Evolutionary conservation across 1,139 yeast genomes (phyloP).

Genomic region (Fermentozyma sake): DNA sequence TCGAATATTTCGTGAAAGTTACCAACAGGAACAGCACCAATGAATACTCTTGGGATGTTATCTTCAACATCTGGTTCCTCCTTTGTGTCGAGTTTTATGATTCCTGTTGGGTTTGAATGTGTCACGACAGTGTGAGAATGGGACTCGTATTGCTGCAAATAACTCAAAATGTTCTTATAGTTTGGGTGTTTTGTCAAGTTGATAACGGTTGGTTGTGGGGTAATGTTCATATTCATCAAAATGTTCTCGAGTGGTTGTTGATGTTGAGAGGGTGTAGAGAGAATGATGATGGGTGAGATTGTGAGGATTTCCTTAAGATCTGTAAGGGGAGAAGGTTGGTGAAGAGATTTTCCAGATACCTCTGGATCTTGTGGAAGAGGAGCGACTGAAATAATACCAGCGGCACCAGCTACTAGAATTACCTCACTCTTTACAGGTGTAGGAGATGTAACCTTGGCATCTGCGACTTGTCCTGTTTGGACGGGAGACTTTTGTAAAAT

Average conservation of each 20-base stretch:
- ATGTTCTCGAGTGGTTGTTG: conserved; percentile 21
- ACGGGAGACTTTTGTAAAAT: too few species aligned
- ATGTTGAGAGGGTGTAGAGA: conserved; percentile 13
- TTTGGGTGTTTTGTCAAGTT: conserved; percentile 31
- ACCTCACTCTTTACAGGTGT: too few species aligned
- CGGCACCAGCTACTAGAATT: too few species aligned
- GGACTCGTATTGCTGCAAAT: conserved; percentile 19
- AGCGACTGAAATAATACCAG: too few species aligned
- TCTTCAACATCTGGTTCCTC: conserved; percentile 6
- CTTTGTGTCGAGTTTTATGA: conserved; percentile 4
- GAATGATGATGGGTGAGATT: conserved; percentile 22
- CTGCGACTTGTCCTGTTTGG: too few species aligned
- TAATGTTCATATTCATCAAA: conserved; percentile 17
- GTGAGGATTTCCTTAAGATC: conserved; percentile 30
- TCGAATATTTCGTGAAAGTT: conserved; percentile 21
- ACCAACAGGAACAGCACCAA: conserved; percentile 31
- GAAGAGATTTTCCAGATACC: too few species aligned
- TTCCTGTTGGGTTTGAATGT: conserved; percentile 4
- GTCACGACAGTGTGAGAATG: conserved; percentile 7
- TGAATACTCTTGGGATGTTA: conserved; percentile 26
- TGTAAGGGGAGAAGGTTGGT: too few species aligned
- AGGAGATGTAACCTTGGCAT: too few species aligned
- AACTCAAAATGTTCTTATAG: conserved; percentile 18
- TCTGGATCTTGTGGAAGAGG: too few species aligned
- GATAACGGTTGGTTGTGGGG: conserved; percentile 30